These are phyloP conservation scores for Fusarium sp. DNA, from an alignment of 2,329 filamentous ascomycete species.

Conservation along the genomic window DNA sequence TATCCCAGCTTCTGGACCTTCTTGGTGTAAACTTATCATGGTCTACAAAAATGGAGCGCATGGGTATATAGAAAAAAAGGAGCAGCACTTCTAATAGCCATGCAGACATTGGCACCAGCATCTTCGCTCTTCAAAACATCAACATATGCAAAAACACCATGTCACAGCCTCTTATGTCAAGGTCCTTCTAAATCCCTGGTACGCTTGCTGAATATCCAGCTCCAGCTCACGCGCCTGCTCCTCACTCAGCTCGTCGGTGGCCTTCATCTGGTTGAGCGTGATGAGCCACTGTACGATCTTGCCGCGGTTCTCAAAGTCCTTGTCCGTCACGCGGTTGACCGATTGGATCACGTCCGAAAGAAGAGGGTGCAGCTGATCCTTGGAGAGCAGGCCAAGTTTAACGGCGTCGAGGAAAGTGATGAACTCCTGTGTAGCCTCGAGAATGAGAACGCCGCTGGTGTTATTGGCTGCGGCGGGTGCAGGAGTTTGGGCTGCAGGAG, in stretches of 20 bases:
- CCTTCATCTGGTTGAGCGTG: constrained; percentile 96
- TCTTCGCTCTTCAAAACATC: constrained; percentile 22
- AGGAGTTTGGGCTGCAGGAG: constrained; percentile 58
- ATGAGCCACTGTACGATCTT: constrained; percentile 99
- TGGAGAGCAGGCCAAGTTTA: constrained; percentile 89
- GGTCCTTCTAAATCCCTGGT: constrained; percentile 90
- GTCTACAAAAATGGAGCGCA: constrained; percentile 12
- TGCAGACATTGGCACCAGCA: constrained; percentile 9
- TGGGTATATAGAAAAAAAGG: constrained; percentile 41
- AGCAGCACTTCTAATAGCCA: constrained; percentile 18
- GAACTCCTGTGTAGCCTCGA: constrained; percentile 96
- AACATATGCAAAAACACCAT: constrained; percentile 5
- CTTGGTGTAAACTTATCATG: constrained; percentile 68
- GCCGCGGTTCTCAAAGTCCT: constrained; percentile 92
- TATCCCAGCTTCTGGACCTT: constrained; percentile 99
- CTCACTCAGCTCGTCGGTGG: constrained; percentile 87
- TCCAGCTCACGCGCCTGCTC: constrained; percentile 89
- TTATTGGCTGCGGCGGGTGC: constrained; percentile 58
- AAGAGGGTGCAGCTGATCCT: constrained; percentile 95
- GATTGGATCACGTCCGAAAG: constrained; percentile 96
- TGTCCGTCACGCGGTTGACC: constrained; percentile 95
- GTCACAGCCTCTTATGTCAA: constrained; percentile 60
- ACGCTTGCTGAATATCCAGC: constrained; percentile 93
- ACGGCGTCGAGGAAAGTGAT: constrained; percentile 97
- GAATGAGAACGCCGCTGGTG: constrained; percentile 74